Percentiles rank a stretch among this genome's conserved stretches.
phyloP scores from a whole-genome alignment of 2,329 filamentous ascomycete genomes.

The Fusarium anthophilum region DNA sequence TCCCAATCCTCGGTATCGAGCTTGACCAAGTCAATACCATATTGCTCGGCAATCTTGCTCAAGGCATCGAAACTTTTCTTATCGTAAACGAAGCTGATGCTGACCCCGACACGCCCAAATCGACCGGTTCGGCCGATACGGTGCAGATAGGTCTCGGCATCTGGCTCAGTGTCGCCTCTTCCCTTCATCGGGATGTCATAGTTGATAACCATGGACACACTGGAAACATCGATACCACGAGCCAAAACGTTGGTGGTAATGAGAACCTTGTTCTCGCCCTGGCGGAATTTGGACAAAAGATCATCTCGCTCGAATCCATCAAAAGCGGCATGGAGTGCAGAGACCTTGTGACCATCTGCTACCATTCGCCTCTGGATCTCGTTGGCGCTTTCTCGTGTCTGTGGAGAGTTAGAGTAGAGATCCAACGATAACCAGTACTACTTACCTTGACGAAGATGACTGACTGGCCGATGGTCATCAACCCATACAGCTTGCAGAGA shows the following conservation, averaged over 20 bases:
- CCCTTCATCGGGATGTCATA: constrained; percentile 87
- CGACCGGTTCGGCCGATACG: constrained; percentile 96
- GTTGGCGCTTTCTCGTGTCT: constrained; percentile 86
- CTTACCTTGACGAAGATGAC: constrained; percentile 95
- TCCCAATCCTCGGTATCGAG: constrained; percentile 93
- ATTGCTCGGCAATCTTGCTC: constrained; percentile 80
- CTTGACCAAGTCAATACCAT: constrained; percentile 81
- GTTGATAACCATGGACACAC: constrained; percentile 97
- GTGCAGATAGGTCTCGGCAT: constrained; percentile 96
- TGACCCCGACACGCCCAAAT: constrained; percentile 95
- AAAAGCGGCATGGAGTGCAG: constrained; percentile 86
- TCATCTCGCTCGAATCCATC: constrained; percentile 85
- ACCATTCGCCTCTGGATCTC: constrained; percentile 89
- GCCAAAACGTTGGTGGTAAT: constrained; percentile 98
- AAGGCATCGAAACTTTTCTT: constrained; percentile 82
- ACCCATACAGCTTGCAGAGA: constrained; percentile 90
- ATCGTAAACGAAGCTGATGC: constrained; percentile 93
- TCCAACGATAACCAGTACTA: neutral
- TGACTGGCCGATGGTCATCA: constrained; percentile 96
- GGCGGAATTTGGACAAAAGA: constrained; percentile 87
- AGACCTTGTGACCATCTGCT: constrained; percentile 89
- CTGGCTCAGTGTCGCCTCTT: constrained; percentile 80
- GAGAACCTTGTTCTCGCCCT: constrained; percentile 89
- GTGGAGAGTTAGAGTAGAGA: constrained; percentile 23
- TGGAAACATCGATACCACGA: constrained; percentile 92